Percentiles rank a stretch among this genome's conserved stretches.
These are phyloP conservation scores for Anethum foeniculum DNA, from an alignment of 140 eudicot species.

Conservation along the genomic window DNA sequence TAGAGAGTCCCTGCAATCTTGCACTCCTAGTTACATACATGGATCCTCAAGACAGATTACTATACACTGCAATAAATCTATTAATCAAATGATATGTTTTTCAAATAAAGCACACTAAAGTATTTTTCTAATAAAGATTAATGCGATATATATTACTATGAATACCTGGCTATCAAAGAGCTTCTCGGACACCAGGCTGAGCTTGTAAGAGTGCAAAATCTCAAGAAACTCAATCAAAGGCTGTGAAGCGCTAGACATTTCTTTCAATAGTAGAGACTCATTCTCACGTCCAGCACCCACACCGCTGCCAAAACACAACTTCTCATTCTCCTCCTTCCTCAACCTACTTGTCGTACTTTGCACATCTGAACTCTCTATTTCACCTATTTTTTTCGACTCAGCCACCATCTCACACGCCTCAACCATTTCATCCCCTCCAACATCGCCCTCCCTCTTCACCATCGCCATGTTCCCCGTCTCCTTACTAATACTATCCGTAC, in stretches of 20 bases:
- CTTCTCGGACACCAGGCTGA: slow-evolving; percentile 35
- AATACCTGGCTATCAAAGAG: slow-evolving; percentile 51
- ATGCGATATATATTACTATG: background rate
- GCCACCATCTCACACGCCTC: slow-evolving; percentile 21
- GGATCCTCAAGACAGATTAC: slow-evolving; percentile 3
- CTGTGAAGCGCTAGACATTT: slow-evolving; percentile 21
- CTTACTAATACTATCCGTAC: slow-evolving; percentile 22
- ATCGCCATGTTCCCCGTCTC: background rate
- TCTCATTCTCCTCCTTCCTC: slow-evolving; percentile 24
- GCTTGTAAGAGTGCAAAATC: slow-evolving; percentile 27
- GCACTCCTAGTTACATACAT: background rate
- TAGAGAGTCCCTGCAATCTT: background rate
- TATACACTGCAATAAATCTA: background rate
- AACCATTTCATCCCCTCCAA: background rate
- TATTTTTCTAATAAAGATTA: background rate
- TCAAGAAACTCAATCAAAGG: slow-evolving; percentile 44
- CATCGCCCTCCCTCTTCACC: background rate
- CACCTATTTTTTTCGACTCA: slow-evolving; percentile 35
- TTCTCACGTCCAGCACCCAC: slow-evolving; percentile 24
- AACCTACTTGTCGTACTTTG: slow-evolving; percentile 52
- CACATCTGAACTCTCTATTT: slow-evolving; percentile 36
- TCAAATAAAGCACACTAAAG: background rate
- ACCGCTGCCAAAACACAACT: slow-evolving; percentile 25
- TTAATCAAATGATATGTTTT: background rate
- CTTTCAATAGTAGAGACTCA: slow-evolving; percentile 8